These are phyloP conservation scores for Mortierella sp. DNA, from an alignment of 371 early-diverging fungal genomes.

Conservation along the genomic window DNA sequence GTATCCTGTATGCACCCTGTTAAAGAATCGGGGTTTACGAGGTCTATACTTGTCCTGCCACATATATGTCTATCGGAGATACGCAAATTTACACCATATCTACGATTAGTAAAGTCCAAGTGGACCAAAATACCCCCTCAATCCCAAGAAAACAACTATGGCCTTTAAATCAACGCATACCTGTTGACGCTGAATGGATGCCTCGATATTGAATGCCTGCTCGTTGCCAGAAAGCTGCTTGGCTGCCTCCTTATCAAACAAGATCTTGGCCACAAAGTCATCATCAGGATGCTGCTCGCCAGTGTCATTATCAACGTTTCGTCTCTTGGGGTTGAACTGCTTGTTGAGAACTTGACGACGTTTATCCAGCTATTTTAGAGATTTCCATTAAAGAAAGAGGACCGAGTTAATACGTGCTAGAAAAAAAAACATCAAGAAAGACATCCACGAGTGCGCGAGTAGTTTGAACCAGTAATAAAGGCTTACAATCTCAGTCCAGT, in stretches of 20 bases:
- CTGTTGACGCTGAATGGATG: slow-evolving; percentile 64
- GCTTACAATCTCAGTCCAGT: slow-evolving; percentile 69
- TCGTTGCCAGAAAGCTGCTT: slow-evolving; percentile 85
- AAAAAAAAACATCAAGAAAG: background rate
- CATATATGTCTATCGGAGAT: slow-evolving; percentile 63
- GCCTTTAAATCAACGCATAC: slow-evolving; percentile 18
- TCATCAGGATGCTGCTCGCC: slow-evolving; percentile 52
- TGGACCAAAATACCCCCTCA: background rate
- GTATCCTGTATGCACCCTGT: slow-evolving; percentile 94
- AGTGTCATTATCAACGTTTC: slow-evolving; percentile 24
- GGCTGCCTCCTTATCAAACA: slow-evolving; percentile 77
- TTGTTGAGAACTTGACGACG: slow-evolving; percentile 66
- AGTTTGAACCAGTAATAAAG: background rate
- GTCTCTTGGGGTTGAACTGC: slow-evolving; percentile 65
- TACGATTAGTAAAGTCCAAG: slow-evolving; percentile 1
- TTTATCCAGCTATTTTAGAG: slow-evolving; percentile 59
- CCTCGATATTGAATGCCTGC: slow-evolving; percentile 84
- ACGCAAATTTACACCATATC: background rate
- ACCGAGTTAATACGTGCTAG: background rate
- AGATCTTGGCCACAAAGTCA: slow-evolving; percentile 47
- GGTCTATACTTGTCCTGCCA: slow-evolving; percentile 96
- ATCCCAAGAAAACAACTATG: background rate
- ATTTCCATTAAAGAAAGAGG: background rate
- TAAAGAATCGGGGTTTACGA: slow-evolving; percentile 94
- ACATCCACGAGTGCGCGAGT: background rate